Conservation (phyloP, 1,139 yeast genomes). For the Scheffersomyces cryptocercus region DNA sequence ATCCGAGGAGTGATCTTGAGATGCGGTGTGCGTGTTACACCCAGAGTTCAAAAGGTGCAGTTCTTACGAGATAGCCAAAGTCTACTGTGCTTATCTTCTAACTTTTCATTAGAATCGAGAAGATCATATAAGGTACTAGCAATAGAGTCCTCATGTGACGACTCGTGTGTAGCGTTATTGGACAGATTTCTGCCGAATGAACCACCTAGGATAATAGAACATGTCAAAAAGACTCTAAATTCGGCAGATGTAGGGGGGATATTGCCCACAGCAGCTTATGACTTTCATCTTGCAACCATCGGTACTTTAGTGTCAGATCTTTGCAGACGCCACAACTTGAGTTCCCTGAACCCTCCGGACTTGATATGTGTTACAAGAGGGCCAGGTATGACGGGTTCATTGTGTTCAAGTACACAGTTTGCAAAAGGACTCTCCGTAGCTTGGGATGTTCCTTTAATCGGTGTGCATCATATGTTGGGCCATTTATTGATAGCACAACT, state of each 20-base stretch:
- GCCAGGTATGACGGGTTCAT: constrained; percentile 94
- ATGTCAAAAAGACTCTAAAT: constrained; percentile 65
- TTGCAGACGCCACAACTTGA: constrained; percentile 24
- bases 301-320: constrained; percentile 37
- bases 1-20: constrained; percentile 2
- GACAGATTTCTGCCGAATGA: constrained; percentile 40
- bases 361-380: constrained; percentile 90
- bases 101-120: not conserved
- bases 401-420: constrained; percentile 77
- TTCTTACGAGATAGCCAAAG: no score
- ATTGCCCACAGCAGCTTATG: constrained; percentile 81
- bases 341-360: constrained; percentile 53
- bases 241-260: constrained; percentile 78
- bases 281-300: constrained; percentile 67
- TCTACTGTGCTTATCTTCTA: not conserved
- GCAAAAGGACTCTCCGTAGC: constrained; percentile 86
- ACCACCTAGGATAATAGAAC: constrained; percentile 57
- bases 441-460: constrained; percentile 74
- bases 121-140: constrained; percentile 70
- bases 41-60: no score
- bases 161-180: constrained; percentile 81
- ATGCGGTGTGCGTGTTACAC: not conserved
- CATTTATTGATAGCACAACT: constrained; percentile 77
- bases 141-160: constrained; percentile 94
- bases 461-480: constrained; percentile 96